Evolutionary conservation across 495 filamentous ascomycete genomes (phyloP).

Genomic region (Aspergillus indologenus): DNA sequence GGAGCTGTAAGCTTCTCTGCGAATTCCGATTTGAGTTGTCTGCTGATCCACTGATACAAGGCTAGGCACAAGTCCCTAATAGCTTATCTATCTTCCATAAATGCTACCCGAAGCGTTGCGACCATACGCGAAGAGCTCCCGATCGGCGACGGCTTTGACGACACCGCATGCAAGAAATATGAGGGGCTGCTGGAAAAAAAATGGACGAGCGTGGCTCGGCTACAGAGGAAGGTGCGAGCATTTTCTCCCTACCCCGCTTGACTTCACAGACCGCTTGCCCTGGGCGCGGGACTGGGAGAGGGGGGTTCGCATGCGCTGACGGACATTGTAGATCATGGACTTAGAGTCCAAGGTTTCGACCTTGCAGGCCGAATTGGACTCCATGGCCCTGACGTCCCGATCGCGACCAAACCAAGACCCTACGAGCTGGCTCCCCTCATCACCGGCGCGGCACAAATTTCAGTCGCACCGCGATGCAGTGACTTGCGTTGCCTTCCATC

Average conservation of each 20-base stretch:
- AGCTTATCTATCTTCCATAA: slow-evolving; percentile 71
- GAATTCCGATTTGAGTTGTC: neutral
- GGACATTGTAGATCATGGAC: slow-evolving; percentile 77
- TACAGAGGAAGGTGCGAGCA: slow-evolving; percentile 81
- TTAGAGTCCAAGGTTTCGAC: slow-evolving; percentile 68
- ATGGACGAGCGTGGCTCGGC: slow-evolving; percentile 86
- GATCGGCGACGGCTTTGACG: slow-evolving; percentile 69
- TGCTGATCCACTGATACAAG: neutral
- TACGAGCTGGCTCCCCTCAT: slow-evolving; percentile 79
- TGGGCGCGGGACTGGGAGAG: neutral
- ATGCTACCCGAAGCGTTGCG: slow-evolving; percentile 60
- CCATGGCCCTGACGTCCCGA: slow-evolving; percentile 78
- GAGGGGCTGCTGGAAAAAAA: slow-evolving; percentile 90
- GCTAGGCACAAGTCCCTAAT: slow-evolving; percentile 82
- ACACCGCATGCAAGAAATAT: slow-evolving; percentile 79
- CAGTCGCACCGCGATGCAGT: slow-evolving; percentile 80
- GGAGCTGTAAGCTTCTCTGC: neutral
- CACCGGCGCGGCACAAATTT: slow-evolving; percentile 61
- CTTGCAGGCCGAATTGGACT: slow-evolving; percentile 81
- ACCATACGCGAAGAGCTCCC: slow-evolving; percentile 54
- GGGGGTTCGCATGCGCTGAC: slow-evolving; percentile 1
- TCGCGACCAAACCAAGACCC: slow-evolving; percentile 80
- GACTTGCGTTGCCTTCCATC: slow-evolving; percentile 92
- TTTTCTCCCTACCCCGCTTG: neutral
- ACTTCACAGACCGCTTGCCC: neutral